Percentiles rank a stretch among this genome's conserved stretches.
Evolutionary conservation across 495 filamentous ascomycete genomes (phyloP).

Genomic region (Aspergillus baeticus): DNA sequence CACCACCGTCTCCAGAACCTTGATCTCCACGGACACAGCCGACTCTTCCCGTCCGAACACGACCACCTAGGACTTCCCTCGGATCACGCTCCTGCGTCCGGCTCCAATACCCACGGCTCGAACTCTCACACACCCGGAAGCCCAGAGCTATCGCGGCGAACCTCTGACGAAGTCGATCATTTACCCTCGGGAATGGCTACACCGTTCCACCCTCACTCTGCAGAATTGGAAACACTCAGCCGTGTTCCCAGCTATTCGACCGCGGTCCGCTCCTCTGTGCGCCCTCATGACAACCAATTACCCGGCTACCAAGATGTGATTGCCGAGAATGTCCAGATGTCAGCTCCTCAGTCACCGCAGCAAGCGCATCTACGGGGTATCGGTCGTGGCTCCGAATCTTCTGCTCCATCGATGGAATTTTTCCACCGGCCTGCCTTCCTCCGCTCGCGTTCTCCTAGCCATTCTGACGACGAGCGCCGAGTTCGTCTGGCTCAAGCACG

Average conservation of each 20-base stretch:
- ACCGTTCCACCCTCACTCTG: slow-evolving; percentile 62
- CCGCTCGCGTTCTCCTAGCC: slow-evolving; percentile 23
- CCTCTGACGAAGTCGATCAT: slow-evolving; percentile 59
- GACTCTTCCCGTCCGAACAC: slow-evolving; percentile 24
- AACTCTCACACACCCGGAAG: slow-evolving; percentile 38
- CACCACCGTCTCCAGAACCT: slow-evolving; percentile 63
- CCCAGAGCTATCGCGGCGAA: slow-evolving; percentile 50
- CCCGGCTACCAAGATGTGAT: slow-evolving; percentile 54
- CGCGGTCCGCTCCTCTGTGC: slow-evolving; percentile 61
- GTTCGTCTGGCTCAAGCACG: slow-evolving; percentile 42
- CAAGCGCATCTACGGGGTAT: slow-evolving; percentile 39
- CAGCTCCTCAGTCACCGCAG: slow-evolving; percentile 40
- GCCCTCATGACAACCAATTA: slow-evolving; percentile 45
- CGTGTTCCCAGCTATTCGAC: slow-evolving; percentile 82
- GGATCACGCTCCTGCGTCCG: slow-evolving; percentile 19
- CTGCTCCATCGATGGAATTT: slow-evolving; percentile 30
- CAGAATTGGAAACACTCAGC: slow-evolving; percentile 61
- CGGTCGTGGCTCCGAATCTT: slow-evolving; percentile 25
- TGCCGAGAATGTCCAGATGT: slow-evolving; percentile 27
- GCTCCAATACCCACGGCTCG: slow-evolving; percentile 16
- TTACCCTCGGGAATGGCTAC: slow-evolving; percentile 52
- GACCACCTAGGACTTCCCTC: slow-evolving; percentile 28
- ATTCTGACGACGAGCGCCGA: slow-evolving; percentile 38
- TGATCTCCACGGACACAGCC: slow-evolving; percentile 29
- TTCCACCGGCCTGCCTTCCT: slow-evolving; percentile 31